These are phyloP conservation scores for Mixia osmundae DNA, from an alignment of 1,284 basidiomycete species.

Conservation along the genomic window DNA sequence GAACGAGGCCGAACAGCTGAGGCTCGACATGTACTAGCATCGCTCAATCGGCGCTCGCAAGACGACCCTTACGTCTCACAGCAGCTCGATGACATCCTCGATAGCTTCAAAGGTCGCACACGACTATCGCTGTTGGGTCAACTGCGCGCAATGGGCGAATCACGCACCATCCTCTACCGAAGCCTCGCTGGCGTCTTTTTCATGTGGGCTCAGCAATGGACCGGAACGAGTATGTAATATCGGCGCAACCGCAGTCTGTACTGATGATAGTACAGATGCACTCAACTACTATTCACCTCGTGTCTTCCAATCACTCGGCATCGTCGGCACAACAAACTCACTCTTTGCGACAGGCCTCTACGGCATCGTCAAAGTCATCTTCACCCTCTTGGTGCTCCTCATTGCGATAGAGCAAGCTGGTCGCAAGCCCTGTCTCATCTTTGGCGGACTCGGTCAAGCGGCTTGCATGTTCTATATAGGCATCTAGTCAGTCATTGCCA, in stretches of 20 bases:
- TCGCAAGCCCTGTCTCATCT: too few relatives aligned
- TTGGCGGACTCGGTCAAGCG: too few relatives aligned
- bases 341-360: constrained; percentile 1
- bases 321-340: constrained; percentile 8
- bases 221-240: constrained; percentile 3
- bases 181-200: background rate
- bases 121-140: constrained; percentile 11
- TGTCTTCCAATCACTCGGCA: constrained; percentile 21
- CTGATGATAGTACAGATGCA: constrained; percentile 7
- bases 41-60: constrained; percentile 14
- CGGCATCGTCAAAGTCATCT: constrained; percentile 1
- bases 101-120: too few relatives aligned
- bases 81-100: background rate
- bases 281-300: constrained; percentile 15
- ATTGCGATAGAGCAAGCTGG: too few relatives aligned
- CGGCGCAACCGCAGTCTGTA: constrained; percentile 17
- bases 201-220: background rate
- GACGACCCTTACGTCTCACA: constrained; percentile 15
- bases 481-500: too few relatives aligned
- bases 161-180: background rate
- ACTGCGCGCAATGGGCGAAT: constrained; percentile 5
- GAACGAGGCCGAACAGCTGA: constrained; percentile 12
- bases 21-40: constrained; percentile 12
- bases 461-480: too few relatives aligned
- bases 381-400: background rate